These are phyloP conservation scores for Suillus placidus DNA, from an alignment of 768 basidiomycete genomes.

Conservation along the genomic window DNA sequence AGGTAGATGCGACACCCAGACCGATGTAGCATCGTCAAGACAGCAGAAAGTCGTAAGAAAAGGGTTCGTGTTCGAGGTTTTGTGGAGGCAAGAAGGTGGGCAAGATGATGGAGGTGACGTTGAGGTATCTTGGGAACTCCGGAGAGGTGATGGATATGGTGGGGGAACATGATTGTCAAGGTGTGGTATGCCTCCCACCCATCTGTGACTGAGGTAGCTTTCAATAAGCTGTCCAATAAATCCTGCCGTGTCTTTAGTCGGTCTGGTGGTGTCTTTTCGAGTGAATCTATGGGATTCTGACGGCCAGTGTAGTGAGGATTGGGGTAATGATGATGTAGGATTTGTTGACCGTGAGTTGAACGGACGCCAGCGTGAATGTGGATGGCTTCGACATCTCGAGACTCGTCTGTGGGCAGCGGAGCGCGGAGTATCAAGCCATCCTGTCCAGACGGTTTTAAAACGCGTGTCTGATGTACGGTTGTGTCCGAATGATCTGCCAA, in stretches of 20 bases:
- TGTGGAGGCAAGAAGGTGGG: slow-evolving; percentile 56
- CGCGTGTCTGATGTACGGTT: neutral
- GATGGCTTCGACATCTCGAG: slow-evolving; percentile 10
- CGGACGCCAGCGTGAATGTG: slow-evolving; percentile 12
- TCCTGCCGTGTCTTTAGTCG: slow-evolving; percentile 25
- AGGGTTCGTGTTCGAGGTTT: slow-evolving; percentile 59
- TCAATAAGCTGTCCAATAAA: slow-evolving; percentile 37
- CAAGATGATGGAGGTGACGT: slow-evolving; percentile 60
- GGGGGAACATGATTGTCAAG: slow-evolving; percentile 29
- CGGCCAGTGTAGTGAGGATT: neutral
- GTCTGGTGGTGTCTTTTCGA: slow-evolving; percentile 9
- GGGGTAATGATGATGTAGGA: slow-evolving; percentile 3
- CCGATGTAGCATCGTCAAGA: slow-evolving; percentile 57
- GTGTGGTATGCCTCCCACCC: slow-evolving; percentile 49
- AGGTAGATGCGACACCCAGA: slow-evolving; percentile 55
- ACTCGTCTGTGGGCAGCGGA: neutral
- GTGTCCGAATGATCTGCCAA: neutral
- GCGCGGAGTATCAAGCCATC: neutral
- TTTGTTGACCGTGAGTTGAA: slow-evolving; percentile 14
- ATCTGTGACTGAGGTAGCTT: slow-evolving; percentile 31
- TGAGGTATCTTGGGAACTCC: slow-evolving; percentile 29
- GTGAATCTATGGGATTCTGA: neutral
- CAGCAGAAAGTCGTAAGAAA: slow-evolving; percentile 70
- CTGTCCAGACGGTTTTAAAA: neutral
- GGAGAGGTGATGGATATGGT: slow-evolving; percentile 10